Evolutionary conservation across 148 eudicot genomes (phyloP), one percentile per base, ranked within the genome.

Genomic region (Rhododendron molle): DNA sequence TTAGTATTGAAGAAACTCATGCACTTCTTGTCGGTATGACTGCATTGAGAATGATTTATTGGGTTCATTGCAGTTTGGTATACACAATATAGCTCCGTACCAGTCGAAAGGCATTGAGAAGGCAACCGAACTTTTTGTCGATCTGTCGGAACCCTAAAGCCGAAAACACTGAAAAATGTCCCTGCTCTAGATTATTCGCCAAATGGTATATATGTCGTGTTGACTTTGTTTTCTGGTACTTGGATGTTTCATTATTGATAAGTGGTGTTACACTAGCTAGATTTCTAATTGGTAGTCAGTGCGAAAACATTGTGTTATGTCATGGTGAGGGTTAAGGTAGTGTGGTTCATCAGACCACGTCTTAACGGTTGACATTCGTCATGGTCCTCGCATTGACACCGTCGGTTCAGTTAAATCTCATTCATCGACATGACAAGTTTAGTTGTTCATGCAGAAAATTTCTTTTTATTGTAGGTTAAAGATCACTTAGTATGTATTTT

Each of bases 41-140:
- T 92, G 89, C 85, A 92, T 93, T 76, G 97, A 93, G 86, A 88
- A 88, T 83, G 97, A 94, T 44, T 86, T 94, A 23, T 78, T 93
- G 91, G 94, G 91, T 58, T 86, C 92, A 10, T 91, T 93, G 49
- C 90, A 90, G 50, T 87, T 36, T 83, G 84, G 88, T 30, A 83
- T 52, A 76, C 93, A 93, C 81, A 84, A 30, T 46, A 94, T 94
- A 56, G 94, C 97, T 85, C 91, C 94, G 2, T 93, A 92, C 81
- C 80, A 82, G 76, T 92, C 93, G n/a, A 78, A 89, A 76, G 95
- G 97, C 56, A 89, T 92, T 34, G 93, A 93, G 87, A 93, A 84
- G 88, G 97, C 94, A 36, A 80, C 89, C 11, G 90, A 92, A 81
- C 87, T 92, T 43, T 38, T 87, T 77, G 72, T 82, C n/a, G n/a